Evolutionary conservation across 2,329 filamentous ascomycete species (phyloP).

Genomic region (Trichoderma sp.): DNA sequence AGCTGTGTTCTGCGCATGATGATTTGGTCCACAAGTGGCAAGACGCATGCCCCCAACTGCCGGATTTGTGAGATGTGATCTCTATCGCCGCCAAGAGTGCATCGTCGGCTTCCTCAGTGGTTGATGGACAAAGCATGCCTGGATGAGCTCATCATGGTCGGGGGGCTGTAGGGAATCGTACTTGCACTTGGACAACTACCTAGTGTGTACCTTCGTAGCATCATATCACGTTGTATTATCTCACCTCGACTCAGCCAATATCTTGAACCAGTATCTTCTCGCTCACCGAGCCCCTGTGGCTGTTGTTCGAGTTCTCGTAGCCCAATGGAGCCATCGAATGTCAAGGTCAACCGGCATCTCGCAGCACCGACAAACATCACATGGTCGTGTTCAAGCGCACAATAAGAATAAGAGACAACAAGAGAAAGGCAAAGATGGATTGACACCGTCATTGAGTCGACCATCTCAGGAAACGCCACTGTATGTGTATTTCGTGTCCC

Average conservation of each 20-base stretch:
- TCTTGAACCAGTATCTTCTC: neutral
- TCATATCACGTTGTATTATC: neutral
- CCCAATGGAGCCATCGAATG: neutral
- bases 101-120: neutral
- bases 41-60: neutral
- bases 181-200: neutral
- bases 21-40: neutral
- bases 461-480: neutral
- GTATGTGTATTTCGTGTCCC: neutral
- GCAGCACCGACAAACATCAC: neutral
- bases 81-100: neutral
- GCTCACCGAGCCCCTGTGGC: neutral
- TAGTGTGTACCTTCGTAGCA: neutral
- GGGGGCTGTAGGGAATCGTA: neutral
- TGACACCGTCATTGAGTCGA: neutral
- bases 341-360: neutral
- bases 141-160: neutral
- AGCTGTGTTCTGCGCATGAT: neutral
- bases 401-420: neutral
- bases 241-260: too few relatives aligned
- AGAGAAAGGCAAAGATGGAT: neutral
- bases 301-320: neutral
- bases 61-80: conserved; percentile 1
- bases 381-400: neutral
- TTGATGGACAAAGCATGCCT: neutral